Base-by-base conservation (phyloP, 2,329 filamentous ascomycete species). In the Juglanconis juglandina region DNA sequence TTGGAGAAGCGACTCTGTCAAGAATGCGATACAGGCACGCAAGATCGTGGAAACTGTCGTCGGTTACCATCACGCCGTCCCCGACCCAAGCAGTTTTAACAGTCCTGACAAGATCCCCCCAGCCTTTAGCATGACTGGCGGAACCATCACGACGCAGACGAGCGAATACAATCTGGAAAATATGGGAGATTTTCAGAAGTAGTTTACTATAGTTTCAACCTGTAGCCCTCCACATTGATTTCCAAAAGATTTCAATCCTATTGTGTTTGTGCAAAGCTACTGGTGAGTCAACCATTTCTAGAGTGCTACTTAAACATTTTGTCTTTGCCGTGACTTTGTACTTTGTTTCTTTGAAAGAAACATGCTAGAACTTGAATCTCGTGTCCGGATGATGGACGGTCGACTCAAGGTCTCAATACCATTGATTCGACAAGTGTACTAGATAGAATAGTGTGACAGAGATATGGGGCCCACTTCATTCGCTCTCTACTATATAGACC, bases 1-100 rank as follows among this genome's bases (percentile, higher is more conserved):
- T 2, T 66, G 65, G 65, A 57, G 65, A 17, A 54, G 41, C 14
- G 55, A 63, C 32, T 10, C 4, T 4, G 37, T 53, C 0, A 49
- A 33, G 10, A 8, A 41, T 59, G 9, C 48, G 32, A 11, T 30
- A 6, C 13, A 50, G 5, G 33, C 59, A 10, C 48, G 58, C 35
- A 47, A 51, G 11, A 53, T 59, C 1, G 34, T 58, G 1, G 41
- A 48, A n/a, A 56, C 41, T 9, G 53, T 32, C 17, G 42, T 48
- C 0, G 44, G 53, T 5, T 48, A 13, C 32, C 17, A 48, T 5
- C 9, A 4, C 17, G n/a, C 32, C 3, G 10, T 10, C 4, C n/a
- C 17, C 17, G 33, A 32, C 17, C 37, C 4, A 39, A 14, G 8
- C 51, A 53, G 3, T 30, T 9, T 52, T 5, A 24, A 53, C 37